Base-by-base conservation (phyloP, 495 filamentous ascomycete species). In the Podospora didyma region DNA sequence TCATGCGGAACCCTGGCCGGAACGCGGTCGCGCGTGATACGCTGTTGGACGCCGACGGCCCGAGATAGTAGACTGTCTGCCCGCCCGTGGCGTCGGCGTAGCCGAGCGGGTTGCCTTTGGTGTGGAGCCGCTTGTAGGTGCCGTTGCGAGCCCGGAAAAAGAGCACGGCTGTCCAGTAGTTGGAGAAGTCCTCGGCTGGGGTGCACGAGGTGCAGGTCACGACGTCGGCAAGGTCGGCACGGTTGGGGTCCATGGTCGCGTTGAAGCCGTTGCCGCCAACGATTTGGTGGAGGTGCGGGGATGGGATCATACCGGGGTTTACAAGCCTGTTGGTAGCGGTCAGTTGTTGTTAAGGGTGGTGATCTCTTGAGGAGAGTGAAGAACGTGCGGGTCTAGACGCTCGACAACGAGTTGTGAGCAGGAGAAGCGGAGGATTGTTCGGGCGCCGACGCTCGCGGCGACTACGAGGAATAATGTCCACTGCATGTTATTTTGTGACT, bases 1-100 rank as follows among this genome's bases (percentile, higher is more conserved):
- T 58, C 85, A 92, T 90, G 53, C 86, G 87, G 64, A 89, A 86
- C 28, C 81, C 84, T 23, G 72, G 65, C 31, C 65, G 62, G 46
- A 78, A 78, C 22, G 72, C 74, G 0, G 74, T 77, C 55, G 73
- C 69, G n/a, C n/a, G n/a, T n/a, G n/a, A n/a, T n/a, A n/a, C 26
- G 26, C 26, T 31, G 73, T 50, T 31, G 26, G 3, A 4, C 4
- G 26, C 26, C 26, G 26, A 3, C 4, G 26, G 26, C 4, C 26
- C 26, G 26, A 70, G 67, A 53, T 75, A 75, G 58, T 75, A 75
- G 12, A 75, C 69, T 1, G 66, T 73, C 59, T 73, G 66, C 6
- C 72, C 73, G 17, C 72, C 73, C 53, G 52, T 61, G 11, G 59
- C 23, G 2, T 50, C 37, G 2, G 46, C 14, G 21, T 56, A 59